A percentile compares a stretch with the other conserved stretches of the same genome.
Evolutionary conservation across 169 alveolate genomes (phyloP).

Genomic region (Cryptosporidium bovis): DNA sequence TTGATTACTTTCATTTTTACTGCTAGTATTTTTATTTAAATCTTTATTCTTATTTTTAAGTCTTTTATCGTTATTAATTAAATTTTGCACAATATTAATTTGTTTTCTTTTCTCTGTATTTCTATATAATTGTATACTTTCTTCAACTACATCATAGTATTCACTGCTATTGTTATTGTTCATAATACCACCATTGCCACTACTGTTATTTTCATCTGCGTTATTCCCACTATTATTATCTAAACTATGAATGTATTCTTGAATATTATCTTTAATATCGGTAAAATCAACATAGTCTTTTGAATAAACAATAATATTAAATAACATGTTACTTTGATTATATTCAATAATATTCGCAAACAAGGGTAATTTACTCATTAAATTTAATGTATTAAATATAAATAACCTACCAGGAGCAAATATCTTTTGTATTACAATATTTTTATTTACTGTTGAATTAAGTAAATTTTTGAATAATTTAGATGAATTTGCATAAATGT

Average conservation of each 20-base stretch:
- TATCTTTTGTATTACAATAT: slow-evolving; percentile 20
- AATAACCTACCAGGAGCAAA: slow-evolving; percentile 43
- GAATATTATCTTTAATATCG: neutral
- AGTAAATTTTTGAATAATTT: slow-evolving; percentile 6
- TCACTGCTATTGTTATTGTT: neutral
- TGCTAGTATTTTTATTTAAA: neutral
- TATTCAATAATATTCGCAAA: slow-evolving; percentile 21
- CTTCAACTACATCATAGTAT: slow-evolving; percentile 57
- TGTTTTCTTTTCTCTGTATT: slow-evolving; percentile 21
- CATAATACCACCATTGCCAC: neutral
- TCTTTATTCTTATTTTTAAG: neutral
- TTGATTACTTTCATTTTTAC: neutral
- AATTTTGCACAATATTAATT: slow-evolving; percentile 12
- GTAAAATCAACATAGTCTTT: slow-evolving; percentile 5
- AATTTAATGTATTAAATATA: neutral
- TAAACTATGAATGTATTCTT: neutral
- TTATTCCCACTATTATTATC: neutral
- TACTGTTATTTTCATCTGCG: neutral
- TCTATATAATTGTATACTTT: slow-evolving; percentile 22
- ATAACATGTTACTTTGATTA: neutral
- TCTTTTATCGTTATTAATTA: slow-evolving; percentile 5
- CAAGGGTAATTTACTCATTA: slow-evolving; percentile 5
- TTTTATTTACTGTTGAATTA: slow-evolving; percentile 29
- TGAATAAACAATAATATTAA: slow-evolving; percentile 17
- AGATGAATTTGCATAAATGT: neutral